Evolutionary conservation across 192 early-diverging fungal species (phyloP), one percentile per base, ranked within the genome.

Genomic region (Coemansia sp.): DNA sequence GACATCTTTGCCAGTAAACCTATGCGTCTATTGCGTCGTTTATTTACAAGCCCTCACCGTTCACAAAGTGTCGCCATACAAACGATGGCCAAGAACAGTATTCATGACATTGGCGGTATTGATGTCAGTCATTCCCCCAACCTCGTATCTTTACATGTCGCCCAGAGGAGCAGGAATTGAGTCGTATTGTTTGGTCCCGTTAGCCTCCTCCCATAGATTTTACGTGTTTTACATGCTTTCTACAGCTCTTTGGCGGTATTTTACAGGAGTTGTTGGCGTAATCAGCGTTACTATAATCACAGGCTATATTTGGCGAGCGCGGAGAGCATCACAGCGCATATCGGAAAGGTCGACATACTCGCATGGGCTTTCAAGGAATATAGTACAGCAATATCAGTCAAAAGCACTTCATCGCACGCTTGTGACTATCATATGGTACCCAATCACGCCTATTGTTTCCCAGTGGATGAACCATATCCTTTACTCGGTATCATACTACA

Each of bases 1-100:
- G 3, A 49, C 64, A 18, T n/a, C 58, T 8, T 60, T 76, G 46
- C 68, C 68, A 5, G 57, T 71, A 23, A 62, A 70, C 34, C 49
- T 63, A 1, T 63, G 67, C 45, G 57, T 68, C 35, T 75, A 75
- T 43, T 74, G 72, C 36, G 77, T 74, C n/a, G 48, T 80, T 5
- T 80, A 80, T 23, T 56, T 80, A 8, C 77, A 80, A n/a, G 23
- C 75, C 6, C 61, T 80, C 4, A 56, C 75, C 1, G 63, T 80
- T 43, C 66, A 80, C 77, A 67, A 71, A n/a, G 52, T 80, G 0
- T 68, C 72, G 23, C 77, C 77, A 0, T 45, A 21, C 0, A 69
- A 71, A 48, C 64, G 65, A 33, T 75, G 65, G 69, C 72, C 77
- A 14, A 59, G 68, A 8, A 62, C 61, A 9, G 20, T 36, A 3